Conservation (phyloP, 345 rosid species). For the Microthlaspi erraticum region DNA sequence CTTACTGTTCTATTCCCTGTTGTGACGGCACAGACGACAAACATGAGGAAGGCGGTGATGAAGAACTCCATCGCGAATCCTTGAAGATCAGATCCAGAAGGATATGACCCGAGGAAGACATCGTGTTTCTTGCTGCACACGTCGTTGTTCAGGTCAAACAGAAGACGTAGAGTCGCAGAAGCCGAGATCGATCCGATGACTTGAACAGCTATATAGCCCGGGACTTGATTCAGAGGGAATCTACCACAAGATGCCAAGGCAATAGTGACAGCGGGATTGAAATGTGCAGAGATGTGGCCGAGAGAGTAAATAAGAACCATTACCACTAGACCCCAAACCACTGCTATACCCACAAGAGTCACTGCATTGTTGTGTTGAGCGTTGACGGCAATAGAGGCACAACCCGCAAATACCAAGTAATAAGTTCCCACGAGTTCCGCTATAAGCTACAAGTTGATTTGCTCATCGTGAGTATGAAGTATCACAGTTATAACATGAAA, state of each 20-base stretch:
- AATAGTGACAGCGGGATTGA: conserved; percentile 60
- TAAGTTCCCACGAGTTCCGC: conserved; percentile 60
- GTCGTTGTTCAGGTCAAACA: conserved; percentile 50
- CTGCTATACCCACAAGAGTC: conserved; percentile 46
- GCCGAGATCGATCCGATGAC: conserved; percentile 76
- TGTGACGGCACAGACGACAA: conserved; percentile 75
- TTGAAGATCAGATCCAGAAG: conserved; percentile 70
- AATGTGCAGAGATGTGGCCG: conserved; percentile 60
- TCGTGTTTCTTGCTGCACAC: conserved; percentile 60
- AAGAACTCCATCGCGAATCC: conserved; percentile 81
- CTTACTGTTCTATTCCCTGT: conserved; percentile 82
- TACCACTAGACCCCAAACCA: conserved; percentile 51
- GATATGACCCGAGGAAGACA: conserved; percentile 71
- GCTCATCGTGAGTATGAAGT: background rate
- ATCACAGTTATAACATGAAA: background rate
- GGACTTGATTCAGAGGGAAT: conserved; percentile 62
- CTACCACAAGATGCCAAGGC: conserved; percentile 46
- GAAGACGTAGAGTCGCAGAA: conserved; percentile 70
- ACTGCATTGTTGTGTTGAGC: conserved; percentile 38
- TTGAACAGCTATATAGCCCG: conserved; percentile 72
- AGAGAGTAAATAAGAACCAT: conserved; percentile 54
- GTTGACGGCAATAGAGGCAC: conserved; percentile 48
- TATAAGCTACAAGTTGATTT: conserved; percentile 32
- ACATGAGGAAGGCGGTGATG: conserved; percentile 90
- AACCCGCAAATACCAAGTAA: conserved; percentile 51